Evolutionary conservation across 257 asterid species (phyloP).

Genomic region (Solanum etuberosum): DNA sequence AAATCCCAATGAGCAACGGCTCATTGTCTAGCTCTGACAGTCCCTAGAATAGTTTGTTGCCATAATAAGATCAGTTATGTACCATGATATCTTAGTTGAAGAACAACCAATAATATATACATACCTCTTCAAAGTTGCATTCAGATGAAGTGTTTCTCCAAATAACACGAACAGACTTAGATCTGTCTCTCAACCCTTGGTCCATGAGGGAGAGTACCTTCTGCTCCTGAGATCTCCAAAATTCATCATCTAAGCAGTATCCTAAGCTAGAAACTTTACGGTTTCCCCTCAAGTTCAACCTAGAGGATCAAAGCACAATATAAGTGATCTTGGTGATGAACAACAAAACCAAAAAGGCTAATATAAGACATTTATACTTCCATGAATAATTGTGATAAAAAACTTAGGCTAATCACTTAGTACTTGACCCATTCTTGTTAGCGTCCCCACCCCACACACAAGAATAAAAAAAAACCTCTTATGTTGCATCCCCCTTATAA

Average conservation of each 20-base stretch:
- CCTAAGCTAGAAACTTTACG: constrained; percentile 44
- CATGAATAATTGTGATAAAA: neutral
- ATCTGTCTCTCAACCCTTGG: constrained; percentile 73
- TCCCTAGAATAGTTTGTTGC: constrained; percentile 40
- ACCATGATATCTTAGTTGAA: neutral
- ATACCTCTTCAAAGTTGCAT: constrained; percentile 62
- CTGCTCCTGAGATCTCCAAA: constrained; percentile 91
- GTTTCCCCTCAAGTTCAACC: constrained; percentile 71
- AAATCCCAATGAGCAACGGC: constrained; percentile 63
- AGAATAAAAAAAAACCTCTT: neutral
- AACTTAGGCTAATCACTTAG: neutral
- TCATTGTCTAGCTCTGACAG: constrained; percentile 50
- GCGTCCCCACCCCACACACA: neutral
- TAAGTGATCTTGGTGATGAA: neutral
- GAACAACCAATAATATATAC: constrained; percentile 22
- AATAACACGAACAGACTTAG: constrained; percentile 64
- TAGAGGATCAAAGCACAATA: constrained; percentile 9
- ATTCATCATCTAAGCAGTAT: constrained; percentile 85
- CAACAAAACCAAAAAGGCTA: neutral
- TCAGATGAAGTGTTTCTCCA: constrained; percentile 66
- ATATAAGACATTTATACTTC: neutral
- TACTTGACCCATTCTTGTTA: neutral
- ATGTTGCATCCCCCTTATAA: neutral
- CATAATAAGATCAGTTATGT: neutral
- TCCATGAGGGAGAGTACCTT: constrained; percentile 51